Conservation (phyloP, 257 asterid genomes). For the Solanum corneliomulleri region DNA sequence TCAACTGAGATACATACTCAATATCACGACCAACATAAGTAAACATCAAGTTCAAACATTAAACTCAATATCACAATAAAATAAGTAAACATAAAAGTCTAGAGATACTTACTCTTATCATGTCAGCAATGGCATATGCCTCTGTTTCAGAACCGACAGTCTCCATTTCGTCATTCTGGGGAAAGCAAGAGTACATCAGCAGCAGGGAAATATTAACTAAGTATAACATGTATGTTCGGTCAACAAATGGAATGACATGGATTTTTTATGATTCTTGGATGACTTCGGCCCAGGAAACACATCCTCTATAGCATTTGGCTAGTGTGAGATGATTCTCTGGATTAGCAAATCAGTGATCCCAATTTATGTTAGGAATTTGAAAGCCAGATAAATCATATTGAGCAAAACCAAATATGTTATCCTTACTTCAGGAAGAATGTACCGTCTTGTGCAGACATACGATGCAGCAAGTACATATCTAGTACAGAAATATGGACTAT, state of each 20-base stretch:
- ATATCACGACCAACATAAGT: not conserved
- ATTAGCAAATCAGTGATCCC: not conserved
- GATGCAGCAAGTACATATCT: not conserved
- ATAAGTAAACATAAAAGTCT: not conserved
- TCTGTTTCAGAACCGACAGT: constrained; percentile 87
- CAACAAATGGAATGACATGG: not conserved
- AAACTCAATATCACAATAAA: not conserved
- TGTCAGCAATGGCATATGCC: constrained; percentile 82
- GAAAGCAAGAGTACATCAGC: not conserved
- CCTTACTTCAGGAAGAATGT: not conserved
- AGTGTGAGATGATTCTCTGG: not conserved
- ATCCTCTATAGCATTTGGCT: not conserved
- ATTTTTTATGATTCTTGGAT: not conserved
- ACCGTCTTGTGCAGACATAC: not conserved
- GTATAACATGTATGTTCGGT: not conserved
- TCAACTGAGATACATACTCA: not conserved
- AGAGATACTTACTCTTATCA: constrained; percentile 60
- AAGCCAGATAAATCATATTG: not conserved
- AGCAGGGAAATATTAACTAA: not conserved
- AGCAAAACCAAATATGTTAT: not conserved
- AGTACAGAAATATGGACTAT: not conserved
- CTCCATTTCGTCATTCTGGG: constrained; percentile 67
- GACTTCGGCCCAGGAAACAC: not conserved
- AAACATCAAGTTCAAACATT: not conserved
- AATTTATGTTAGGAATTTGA: not conserved